A percentile compares a stretch with the other conserved stretches of the same genome.
Conservation (phyloP, 331 rosid genomes). For the Pyracantha coccinea region DNA sequence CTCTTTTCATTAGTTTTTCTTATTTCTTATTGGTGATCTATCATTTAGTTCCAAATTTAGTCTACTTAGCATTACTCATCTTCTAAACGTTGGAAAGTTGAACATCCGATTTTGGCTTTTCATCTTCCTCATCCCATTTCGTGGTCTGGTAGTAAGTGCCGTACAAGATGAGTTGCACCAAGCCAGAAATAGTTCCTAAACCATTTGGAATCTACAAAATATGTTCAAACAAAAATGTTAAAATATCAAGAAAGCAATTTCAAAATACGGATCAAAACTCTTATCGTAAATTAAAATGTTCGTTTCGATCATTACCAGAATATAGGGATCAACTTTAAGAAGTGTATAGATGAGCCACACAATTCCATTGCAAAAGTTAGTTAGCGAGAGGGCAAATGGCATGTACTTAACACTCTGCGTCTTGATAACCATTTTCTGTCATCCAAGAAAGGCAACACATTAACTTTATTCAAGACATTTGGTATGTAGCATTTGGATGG, state of each 20-base stretch:
- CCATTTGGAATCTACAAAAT: constrained; percentile 55
- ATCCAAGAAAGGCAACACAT: too few relatives aligned
- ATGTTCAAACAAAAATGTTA: background rate
- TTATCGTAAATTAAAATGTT: background rate
- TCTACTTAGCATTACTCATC: too few relatives aligned
- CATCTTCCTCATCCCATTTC: constrained; percentile 20
- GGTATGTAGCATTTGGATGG: too few relatives aligned
- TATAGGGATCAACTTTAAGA: constrained; percentile 47
- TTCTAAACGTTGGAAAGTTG: too few relatives aligned
- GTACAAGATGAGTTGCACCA: constrained; percentile 45
- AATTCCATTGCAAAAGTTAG: constrained; percentile 47
- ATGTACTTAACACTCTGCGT: constrained; percentile 72
- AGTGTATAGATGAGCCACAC: constrained; percentile 49
- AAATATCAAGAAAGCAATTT: background rate
- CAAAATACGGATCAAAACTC: background rate
- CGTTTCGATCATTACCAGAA: constrained; percentile 36
- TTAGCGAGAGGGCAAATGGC: constrained; percentile 63
- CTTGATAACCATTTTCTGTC: constrained; percentile 50
- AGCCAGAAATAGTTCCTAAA: constrained; percentile 50
- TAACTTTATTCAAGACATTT: too few relatives aligned
- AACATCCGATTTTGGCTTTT: too few relatives aligned
- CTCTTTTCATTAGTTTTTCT: too few relatives aligned
- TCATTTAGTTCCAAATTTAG: too few relatives aligned
- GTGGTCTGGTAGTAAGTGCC: constrained; percentile 39
- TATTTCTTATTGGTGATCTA: too few relatives aligned